These are phyloP conservation scores for Auricularia cornea DNA, from an alignment of 768 basidiomycete species.

Conservation along the genomic window DNA sequence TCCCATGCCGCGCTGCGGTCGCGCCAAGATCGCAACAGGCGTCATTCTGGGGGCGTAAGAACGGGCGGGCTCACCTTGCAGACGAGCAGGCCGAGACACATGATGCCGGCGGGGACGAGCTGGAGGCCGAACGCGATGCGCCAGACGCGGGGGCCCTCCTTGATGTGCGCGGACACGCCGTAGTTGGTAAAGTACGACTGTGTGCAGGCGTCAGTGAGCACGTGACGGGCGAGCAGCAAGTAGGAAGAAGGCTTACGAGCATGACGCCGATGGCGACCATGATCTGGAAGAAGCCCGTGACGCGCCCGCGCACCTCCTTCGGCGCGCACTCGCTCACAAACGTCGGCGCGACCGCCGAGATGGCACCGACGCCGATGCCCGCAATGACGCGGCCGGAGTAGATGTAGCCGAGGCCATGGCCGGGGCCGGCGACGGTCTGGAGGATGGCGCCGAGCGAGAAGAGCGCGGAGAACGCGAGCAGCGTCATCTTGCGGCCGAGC, in stretches of 20 bases:
- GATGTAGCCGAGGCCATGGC: slow-evolving; percentile 55
- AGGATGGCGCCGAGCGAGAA: slow-evolving; percentile 69
- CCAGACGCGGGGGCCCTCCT: slow-evolving; percentile 46
- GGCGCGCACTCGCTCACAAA: slow-evolving; percentile 85
- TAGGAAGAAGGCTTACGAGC: slow-evolving; percentile 28
- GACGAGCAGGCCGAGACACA: slow-evolving; percentile 58
- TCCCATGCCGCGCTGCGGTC: too few species aligned
- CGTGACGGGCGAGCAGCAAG: background rate
- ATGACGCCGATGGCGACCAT: slow-evolving; percentile 82
- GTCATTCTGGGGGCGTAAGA: too few species aligned
- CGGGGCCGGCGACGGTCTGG: slow-evolving; percentile 54
- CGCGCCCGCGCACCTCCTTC: slow-evolving; percentile 76
- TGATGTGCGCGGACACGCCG: slow-evolving; percentile 50
- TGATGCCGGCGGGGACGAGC: slow-evolving; percentile 64
- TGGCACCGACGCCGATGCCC: slow-evolving; percentile 74
- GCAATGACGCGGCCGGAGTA: slow-evolving; percentile 75
- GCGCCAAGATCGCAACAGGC: too few species aligned
- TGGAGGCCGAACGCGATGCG: slow-evolving; percentile 68
- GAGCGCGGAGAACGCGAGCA: slow-evolving; percentile 51
- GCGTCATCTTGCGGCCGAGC: slow-evolving; percentile 58
- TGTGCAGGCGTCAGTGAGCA: slow-evolving; percentile 15
- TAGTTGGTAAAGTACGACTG: slow-evolving; percentile 9
- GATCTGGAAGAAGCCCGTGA: slow-evolving; percentile 82
- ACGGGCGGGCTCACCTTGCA: slow-evolving; percentile 29
- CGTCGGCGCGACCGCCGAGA: slow-evolving; percentile 76